Evolutionary conservation across 1,284 basidiomycete genomes (phyloP).

Genomic region (Leccinum subfulvum): DNA sequence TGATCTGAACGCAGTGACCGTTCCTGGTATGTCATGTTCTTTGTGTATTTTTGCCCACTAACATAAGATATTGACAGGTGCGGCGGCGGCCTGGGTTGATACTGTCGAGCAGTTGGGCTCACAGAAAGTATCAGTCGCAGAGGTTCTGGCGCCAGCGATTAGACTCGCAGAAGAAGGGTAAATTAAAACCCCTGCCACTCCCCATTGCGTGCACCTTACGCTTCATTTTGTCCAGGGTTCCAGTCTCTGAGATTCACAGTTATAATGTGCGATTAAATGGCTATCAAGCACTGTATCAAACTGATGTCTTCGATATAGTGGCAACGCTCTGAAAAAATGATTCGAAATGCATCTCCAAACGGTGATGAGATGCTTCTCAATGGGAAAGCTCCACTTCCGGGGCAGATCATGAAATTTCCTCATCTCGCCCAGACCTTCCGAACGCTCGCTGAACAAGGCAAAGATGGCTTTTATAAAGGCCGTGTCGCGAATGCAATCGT

Average conservation of each 20-base stretch:
- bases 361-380: slow-evolving; percentile 83
- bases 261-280: slow-evolving; percentile 44
- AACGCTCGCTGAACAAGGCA: slow-evolving; percentile 76
- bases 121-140: slow-evolving; percentile 72
- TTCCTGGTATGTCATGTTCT: slow-evolving; percentile 59
- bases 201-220: slow-evolving; percentile 7
- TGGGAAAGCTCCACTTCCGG: slow-evolving; percentile 75
- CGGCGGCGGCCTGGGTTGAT: slow-evolving; percentile 92
- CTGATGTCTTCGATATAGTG: slow-evolving; percentile 50
- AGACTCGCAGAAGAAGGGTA: slow-evolving; percentile 85
- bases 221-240: slow-evolving; percentile 47
- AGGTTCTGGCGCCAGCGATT: slow-evolving; percentile 89
- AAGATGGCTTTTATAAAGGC: slow-evolving; percentile 91
- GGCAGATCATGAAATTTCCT: slow-evolving; percentile 76
- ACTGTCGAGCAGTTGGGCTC: slow-evolving; percentile 82
- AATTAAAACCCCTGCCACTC: slow-evolving; percentile 12
- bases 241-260: slow-evolving; percentile 78
- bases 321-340: slow-evolving; percentile 70
- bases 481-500: slow-evolving; percentile 88
- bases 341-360: slow-evolving; percentile 82
- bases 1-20: slow-evolving; percentile 87
- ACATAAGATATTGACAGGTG: slow-evolving; percentile 47
- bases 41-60: neutral
- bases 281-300: neutral
- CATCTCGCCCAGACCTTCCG: slow-evolving; percentile 85